Conservation (phyloP, 805 yeast species). For the Candida silvatica region DNA sequence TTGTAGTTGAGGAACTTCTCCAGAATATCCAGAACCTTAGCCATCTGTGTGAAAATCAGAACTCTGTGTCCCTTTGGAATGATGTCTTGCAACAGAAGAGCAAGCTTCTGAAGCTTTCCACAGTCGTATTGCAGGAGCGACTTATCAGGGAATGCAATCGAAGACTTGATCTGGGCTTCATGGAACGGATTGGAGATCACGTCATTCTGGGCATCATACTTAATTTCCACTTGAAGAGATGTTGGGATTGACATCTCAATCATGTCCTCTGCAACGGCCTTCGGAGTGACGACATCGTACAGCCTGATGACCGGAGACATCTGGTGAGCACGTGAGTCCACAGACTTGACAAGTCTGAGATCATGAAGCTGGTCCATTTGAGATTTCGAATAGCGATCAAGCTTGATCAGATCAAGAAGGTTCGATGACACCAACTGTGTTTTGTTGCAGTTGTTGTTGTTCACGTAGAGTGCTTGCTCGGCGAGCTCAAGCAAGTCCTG, state of each 20-base stretch:
- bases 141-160: slow-evolving; percentile 96
- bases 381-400: slow-evolving; percentile 20
- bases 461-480: slow-evolving; percentile 52
- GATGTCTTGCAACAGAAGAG: slow-evolving; percentile 64
- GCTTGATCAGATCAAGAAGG: slow-evolving; percentile 33
- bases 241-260: slow-evolving; percentile 41
- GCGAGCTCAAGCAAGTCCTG: slow-evolving; percentile 41
- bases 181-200: slow-evolving; percentile 51
- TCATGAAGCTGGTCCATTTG: slow-evolving; percentile 20
- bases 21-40: slow-evolving; percentile 85
- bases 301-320: slow-evolving; percentile 54
- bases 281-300: slow-evolving; percentile 83
- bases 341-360: slow-evolving; percentile 31
- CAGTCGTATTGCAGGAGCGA: slow-evolving; percentile 89
- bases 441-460: slow-evolving; percentile 54
- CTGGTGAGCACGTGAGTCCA: slow-evolving; percentile 28
- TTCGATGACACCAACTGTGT: slow-evolving; percentile 65
- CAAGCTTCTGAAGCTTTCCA: slow-evolving; percentile 87
- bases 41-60: slow-evolving; percentile 95
- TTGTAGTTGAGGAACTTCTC: slow-evolving; percentile 91
- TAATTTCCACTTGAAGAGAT: slow-evolving; percentile 21
- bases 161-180: slow-evolving; percentile 72
- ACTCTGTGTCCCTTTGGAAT: slow-evolving; percentile 89
- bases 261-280: slow-evolving; percentile 71
- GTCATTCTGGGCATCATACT: slow-evolving; percentile 20